Conservation (phyloP, 495 filamentous ascomycete species). For the Darksidea phi region DNA sequence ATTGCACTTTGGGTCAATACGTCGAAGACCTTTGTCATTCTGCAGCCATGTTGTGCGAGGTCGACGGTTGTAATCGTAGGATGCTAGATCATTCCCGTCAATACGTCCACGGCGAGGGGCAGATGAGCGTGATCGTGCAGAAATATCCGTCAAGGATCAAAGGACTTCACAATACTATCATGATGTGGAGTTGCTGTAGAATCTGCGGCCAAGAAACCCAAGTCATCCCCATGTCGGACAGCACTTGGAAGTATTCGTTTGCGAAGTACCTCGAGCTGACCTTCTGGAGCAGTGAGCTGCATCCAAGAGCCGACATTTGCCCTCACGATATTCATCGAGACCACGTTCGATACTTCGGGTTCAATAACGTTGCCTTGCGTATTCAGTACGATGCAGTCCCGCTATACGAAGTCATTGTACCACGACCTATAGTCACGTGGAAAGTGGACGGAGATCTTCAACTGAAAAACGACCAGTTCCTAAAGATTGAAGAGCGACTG, state of each 20-base stretch:
- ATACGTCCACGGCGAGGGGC: slow-evolving; percentile 94
- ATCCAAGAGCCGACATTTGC: slow-evolving; percentile 77
- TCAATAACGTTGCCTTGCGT: slow-evolving; percentile 76
- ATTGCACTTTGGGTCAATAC: slow-evolving; percentile 92
- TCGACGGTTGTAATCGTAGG: slow-evolving; percentile 81
- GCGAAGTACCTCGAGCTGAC: slow-evolving; percentile 96
- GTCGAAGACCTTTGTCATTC: slow-evolving; percentile 84
- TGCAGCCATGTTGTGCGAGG: slow-evolving; percentile 70
- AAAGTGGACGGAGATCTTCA: slow-evolving; percentile 91
- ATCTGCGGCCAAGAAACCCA: slow-evolving; percentile 86
- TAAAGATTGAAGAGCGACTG: slow-evolving; percentile 73
- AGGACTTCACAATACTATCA: slow-evolving; percentile 72
- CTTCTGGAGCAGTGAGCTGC: slow-evolving; percentile 87
- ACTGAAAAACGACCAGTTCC: slow-evolving; percentile 88
- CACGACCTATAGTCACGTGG: slow-evolving; percentile 86
- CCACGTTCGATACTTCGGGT: slow-evolving; percentile 88
- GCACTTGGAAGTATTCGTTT: slow-evolving; percentile 98
- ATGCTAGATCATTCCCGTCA: slow-evolving; percentile 95
- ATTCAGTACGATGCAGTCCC: slow-evolving; percentile 92
- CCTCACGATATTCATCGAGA: slow-evolving; percentile 90
- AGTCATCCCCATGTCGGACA: slow-evolving; percentile 88
- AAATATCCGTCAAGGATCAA: slow-evolving; percentile 67
- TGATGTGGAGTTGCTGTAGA: slow-evolving; percentile 98
- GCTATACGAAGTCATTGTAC: slow-evolving; percentile 93
- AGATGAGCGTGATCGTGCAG: slow-evolving; percentile 84